A percentile compares a stretch with the other conserved stretches of the same genome.
phyloP scores from a whole-genome alignment of 768 basidiomycete genomes.

The Phylloporus sp. region DNA sequence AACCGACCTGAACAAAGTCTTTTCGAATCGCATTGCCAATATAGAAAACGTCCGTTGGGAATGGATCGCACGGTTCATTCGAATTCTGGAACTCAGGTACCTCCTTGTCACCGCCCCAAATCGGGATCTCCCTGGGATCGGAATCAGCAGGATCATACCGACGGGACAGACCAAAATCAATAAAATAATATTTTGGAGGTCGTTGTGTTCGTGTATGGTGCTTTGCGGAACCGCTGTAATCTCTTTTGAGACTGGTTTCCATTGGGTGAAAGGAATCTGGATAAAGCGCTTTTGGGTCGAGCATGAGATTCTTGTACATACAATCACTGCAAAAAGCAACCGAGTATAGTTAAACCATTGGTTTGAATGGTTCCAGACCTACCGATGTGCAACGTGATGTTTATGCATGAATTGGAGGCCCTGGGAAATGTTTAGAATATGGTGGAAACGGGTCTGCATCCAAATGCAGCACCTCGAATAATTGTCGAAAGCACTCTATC shows the following conservation, averaged over 20 bases:
- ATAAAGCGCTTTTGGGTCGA: conserved; percentile 23
- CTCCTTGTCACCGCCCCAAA: conserved; percentile 39
- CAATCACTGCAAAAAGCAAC: conserved; percentile 18
- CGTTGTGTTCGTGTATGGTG: conserved; percentile 25
- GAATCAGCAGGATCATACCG: conserved; percentile 25
- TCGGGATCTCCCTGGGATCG: conserved; percentile 23
- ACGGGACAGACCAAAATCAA: conserved; percentile 33
- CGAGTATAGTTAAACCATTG: not conserved
- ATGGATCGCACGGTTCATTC: conserved; percentile 29
- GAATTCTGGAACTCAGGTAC: conserved; percentile 34
- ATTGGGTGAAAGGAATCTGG: conserved; percentile 25
- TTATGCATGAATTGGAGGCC: conserved; percentile 22
- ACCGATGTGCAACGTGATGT: conserved; percentile 11
- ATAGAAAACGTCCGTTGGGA: conserved; percentile 41
- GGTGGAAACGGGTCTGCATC: not conserved
- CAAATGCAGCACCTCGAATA: conserved; percentile 22
- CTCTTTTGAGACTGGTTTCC: conserved; percentile 4
- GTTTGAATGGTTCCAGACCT: not conserved
- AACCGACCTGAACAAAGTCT: conserved; percentile 28
- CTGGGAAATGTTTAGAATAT: conserved; percentile 1
- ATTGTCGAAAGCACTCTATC: conserved; percentile 27
- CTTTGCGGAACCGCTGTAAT: conserved; percentile 17
- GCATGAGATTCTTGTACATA: conserved; percentile 28
- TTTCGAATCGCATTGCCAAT: conserved; percentile 35
- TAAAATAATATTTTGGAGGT: conserved; percentile 10